Evolutionary conservation across 2,329 filamentous ascomycete genomes (phyloP).

Genomic region (Clarireedia homoeocarpa): DNA sequence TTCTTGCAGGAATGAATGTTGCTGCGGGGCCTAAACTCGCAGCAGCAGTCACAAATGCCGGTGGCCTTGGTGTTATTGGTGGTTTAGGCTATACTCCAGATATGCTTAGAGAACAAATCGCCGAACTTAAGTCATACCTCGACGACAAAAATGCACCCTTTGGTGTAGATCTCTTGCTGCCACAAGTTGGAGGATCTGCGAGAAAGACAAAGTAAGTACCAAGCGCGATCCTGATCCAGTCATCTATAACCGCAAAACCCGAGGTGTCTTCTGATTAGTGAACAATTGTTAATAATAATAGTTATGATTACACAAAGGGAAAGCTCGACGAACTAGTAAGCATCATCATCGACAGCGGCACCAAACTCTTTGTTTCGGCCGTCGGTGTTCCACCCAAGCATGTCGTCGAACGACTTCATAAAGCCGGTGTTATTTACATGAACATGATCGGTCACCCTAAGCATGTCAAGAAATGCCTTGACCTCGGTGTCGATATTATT

Average conservation of each 20-base stretch:
- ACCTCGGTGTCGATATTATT: conserved; percentile 89
- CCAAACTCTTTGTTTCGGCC: conserved; percentile 91
- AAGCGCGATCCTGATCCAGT: conserved; percentile 7
- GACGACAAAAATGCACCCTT: conserved; percentile 90
- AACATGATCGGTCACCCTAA: conserved; percentile 99
- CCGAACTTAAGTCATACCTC: conserved; percentile 84
- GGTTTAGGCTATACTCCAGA: conserved; percentile 94
- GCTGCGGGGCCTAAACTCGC: conserved; percentile 94
- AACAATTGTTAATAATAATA: conserved; percentile 34
- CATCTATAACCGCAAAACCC: too few species aligned
- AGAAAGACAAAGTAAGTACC: conserved; percentile 80
- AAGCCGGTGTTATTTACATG: conserved; percentile 87
- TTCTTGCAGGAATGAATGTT: conserved; percentile 98
- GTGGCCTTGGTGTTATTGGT: conserved; percentile 92
- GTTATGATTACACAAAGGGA: conserved; percentile 99
- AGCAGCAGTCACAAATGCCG: conserved; percentile 93
- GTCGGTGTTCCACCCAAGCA: conserved; percentile 86
- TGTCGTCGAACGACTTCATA: conserved; percentile 86
- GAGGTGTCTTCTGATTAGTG: conserved; percentile 8
- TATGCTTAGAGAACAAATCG: conserved; percentile 92
- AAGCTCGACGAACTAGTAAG: conserved; percentile 87
- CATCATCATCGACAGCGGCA: conserved; percentile 86
- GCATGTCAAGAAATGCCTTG: conserved; percentile 94
- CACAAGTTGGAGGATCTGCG: conserved; percentile 88
- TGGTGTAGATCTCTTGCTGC: conserved; percentile 86